Evolutionary conservation across 768 basidiomycete species (phyloP), one percentile per base, ranked within the genome.

Genomic region (Leccinum ochraceum): DNA sequence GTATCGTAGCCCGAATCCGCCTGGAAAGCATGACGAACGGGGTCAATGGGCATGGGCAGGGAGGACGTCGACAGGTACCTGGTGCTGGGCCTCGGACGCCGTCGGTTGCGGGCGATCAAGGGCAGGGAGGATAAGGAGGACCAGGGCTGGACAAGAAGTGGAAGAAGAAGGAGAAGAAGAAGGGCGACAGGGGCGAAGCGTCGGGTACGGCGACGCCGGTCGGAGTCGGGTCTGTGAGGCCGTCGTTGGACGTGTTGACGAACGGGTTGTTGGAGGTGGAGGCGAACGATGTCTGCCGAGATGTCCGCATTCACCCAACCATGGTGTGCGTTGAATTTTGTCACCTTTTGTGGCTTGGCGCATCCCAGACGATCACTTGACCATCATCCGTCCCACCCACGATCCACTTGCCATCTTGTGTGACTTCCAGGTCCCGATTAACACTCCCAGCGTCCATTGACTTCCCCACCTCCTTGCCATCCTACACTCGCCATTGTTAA

Each of bases 131-230:
- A 4, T 20, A 62, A 26, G 26, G 75, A 75, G 61, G 77, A 69
- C 30, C 57, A 42, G 63, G 77, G 69, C 63, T 59, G 48, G 80
- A 79, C 42, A 74, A 74, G 62, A 80, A 79, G 17, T 60, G 66
- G 72, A 87, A 84, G 74, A 78, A 82, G 67, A 86, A 84, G 69
- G 82, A 82, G 65, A 85, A 83, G 74, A 82, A 80, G 66, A 86
- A 86, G 71, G 76, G 71, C 17, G 77, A 78, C 32, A 74, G 66
- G 37, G 74, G 67, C 1, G 69, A 67, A 16, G 76, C 63, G 5
- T 70, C 66, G 9, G 70, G 69, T 51, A 63, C 70, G 44, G 67
- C 65, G n/a, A 74, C 76, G 36, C 75, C 76, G 4, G 60, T 51
- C 4, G 74, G 69, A 20, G 58, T 2, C 1, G 71, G 58, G 8